These are phyloP conservation scores for Hypomontagnella submonticulosa DNA, from an alignment of 495 filamentous ascomycete genomes.

Conservation along the genomic window DNA sequence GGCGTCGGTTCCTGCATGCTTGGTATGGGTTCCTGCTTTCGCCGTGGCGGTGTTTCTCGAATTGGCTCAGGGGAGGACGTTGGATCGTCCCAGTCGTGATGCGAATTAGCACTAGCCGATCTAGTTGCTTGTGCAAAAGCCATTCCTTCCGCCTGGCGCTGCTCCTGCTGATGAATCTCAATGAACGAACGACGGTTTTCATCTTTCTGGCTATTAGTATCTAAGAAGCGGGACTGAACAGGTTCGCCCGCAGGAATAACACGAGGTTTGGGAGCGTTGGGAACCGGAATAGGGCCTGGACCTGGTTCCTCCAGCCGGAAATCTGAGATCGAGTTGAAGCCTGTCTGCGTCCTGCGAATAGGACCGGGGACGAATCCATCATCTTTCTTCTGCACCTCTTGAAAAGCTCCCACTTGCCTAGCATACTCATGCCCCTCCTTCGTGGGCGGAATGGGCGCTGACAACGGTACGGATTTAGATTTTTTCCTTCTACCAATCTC, in stretches of 20 bases:
- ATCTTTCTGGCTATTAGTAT: slow-evolving; percentile 47
- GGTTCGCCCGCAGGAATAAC: slow-evolving; percentile 45
- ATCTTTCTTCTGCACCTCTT: slow-evolving; percentile 36
- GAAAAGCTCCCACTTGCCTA: slow-evolving; percentile 34
- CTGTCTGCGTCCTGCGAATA: slow-evolving; percentile 62
- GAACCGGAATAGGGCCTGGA: slow-evolving; percentile 33
- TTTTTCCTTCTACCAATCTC: slow-evolving; percentile 71
- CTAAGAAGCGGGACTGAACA: slow-evolving; percentile 48
- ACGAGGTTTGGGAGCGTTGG: slow-evolving; percentile 37
- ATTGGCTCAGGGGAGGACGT: slow-evolving; percentile 45
- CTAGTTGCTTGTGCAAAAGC: slow-evolving; percentile 68
- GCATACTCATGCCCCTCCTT: slow-evolving; percentile 40
- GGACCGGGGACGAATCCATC: slow-evolving; percentile 51
- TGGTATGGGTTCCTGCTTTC: slow-evolving; percentile 26
- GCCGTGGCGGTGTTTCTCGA: slow-evolving; percentile 24
- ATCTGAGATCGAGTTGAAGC: slow-evolving; percentile 51
- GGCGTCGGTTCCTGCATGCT: slow-evolving; percentile 39
- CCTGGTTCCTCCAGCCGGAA: slow-evolving; percentile 35
- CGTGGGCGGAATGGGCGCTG: slow-evolving; percentile 40
- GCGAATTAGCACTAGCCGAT: slow-evolving; percentile 44
- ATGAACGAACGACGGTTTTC: slow-evolving; percentile 61
- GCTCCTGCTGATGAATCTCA: slow-evolving; percentile 72
- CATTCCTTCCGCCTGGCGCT: slow-evolving; percentile 76
- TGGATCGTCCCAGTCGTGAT: slow-evolving; percentile 42
- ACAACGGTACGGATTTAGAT: slow-evolving; percentile 49